Base-by-base conservation (phyloP, 805 yeast species). In the Metschnikowia noctiluminum region DNA sequence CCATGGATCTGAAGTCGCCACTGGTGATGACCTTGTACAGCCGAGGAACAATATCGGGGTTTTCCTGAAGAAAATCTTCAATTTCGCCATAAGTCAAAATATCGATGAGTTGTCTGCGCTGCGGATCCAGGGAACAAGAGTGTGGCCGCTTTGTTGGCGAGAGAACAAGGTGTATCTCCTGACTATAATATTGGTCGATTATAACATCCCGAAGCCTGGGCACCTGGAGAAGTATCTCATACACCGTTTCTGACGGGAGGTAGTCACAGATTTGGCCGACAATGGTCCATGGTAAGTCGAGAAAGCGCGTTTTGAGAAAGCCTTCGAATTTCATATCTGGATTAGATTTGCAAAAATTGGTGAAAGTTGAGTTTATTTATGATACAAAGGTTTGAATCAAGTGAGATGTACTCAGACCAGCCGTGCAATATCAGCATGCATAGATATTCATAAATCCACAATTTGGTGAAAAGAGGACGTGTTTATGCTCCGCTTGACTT, bases 91-190 rank as follows among this genome's bases (percentile, higher is more conserved):
- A 67, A 13, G 63, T 61, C 28, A 49, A 50, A 26, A 70, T 57
- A 42, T 51, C 57, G 3, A 49, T 49, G 13, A 57, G 44, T 43
- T 45, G 49, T 31, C 39, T 44, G 30, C 44, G 46, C 44, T 57
- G 45, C 28, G 45, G 11, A 32, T 49, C 52, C 12, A 16, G 11
- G 4, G 44, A 35, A 40, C 59, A 55, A 16, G 37, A 38, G 30
- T 55, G 58, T 2, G 65, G 68, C 11, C 66, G 46, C 15, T 55
- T 56, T 1, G 66, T 57, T 2, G 74, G 74, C 9, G 67, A 55
- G 10, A 70, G 52, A 2, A 67, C 54, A 28, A 70, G 63, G 46
- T 69, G 74, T 7, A 70, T 27, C 36, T 70, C 74, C 39, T 60
- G 59, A 43, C 55, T 34, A 55, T 59, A 71, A 53, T 58, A 66